A percentile compares a stretch with the other conserved stretches of the same genome.
Conservation (phyloP, 2,329 filamentous ascomycete species). For the Tolypocladium endophyticum region DNA sequence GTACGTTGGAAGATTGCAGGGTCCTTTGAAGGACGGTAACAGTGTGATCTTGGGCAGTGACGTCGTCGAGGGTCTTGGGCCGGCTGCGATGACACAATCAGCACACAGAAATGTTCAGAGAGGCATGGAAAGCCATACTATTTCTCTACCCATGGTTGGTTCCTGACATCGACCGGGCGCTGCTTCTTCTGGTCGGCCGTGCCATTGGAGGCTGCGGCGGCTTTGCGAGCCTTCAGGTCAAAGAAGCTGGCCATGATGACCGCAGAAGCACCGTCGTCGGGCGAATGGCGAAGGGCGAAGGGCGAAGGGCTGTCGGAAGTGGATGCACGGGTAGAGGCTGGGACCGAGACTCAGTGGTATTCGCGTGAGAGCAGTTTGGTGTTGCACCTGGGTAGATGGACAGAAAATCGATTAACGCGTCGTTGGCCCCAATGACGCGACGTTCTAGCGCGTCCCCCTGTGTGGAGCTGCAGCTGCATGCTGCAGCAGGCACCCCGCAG, state of each 20-base stretch:
- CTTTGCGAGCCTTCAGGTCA: conserved; percentile 84
- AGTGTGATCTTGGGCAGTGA: conserved; percentile 95
- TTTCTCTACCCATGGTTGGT: conserved; percentile 97
- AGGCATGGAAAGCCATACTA: conserved; percentile 51
- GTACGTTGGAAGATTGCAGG: conserved; percentile 83
- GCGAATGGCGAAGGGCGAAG: not conserved
- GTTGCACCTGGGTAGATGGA: not conserved
- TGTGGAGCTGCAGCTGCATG: not conserved
- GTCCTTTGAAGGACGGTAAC: conserved; percentile 86
- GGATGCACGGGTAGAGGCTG: not conserved
- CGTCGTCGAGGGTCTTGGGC: conserved; percentile 86
- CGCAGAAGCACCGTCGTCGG: not conserved
- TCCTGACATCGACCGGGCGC: conserved; percentile 48
- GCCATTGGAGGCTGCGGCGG: conserved; percentile 57
- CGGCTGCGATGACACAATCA: conserved; percentile 44
- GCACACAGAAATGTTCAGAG: conserved; percentile 15
- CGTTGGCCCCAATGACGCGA: not conserved
- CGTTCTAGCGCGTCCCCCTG: not conserved
- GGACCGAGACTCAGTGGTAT: not conserved
- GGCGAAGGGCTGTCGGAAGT: not conserved
- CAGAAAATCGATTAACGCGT: conserved; percentile 20
- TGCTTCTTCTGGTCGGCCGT: conserved; percentile 54
- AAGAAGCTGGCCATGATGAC: conserved; percentile 78
- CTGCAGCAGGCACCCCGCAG: not conserved
- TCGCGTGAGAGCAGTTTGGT: not conserved